phyloP scores from a whole-genome alignment of 345 rosid species.

The Viola odorata region DNA sequence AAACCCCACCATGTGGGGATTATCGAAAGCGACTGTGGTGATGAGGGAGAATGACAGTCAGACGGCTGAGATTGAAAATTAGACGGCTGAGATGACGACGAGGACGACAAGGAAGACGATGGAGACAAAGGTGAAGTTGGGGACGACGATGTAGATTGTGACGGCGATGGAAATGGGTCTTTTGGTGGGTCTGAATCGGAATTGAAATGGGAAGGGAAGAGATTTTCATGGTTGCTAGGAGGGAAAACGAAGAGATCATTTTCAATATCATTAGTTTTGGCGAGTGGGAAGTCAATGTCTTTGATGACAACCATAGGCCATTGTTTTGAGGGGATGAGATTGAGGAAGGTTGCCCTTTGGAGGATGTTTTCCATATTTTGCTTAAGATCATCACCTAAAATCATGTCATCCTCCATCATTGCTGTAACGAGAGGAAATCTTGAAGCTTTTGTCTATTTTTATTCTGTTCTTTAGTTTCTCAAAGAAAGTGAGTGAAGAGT shows the following conservation, averaged over 20 bases:
- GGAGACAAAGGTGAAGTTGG: neutral
- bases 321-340: neutral
- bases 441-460: too few species aligned
- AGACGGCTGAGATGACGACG: neutral
- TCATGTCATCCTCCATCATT: neutral
- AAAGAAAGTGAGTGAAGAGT: too few species aligned
- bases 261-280: neutral
- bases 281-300: neutral
- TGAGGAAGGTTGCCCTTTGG: neutral
- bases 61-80: too few species aligned
- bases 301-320: neutral
- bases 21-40: neutral
- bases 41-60: neutral
- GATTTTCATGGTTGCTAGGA: slow-evolving; percentile 3
- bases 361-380: neutral
- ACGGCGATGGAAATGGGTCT: neutral
- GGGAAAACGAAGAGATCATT: neutral
- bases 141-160: neutral
- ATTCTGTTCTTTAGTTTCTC: too few species aligned
- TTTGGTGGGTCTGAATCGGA: neutral
- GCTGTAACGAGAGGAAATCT: too few species aligned
- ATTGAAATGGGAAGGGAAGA: neutral
- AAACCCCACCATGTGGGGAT: neutral
- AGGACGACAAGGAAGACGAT: neutral
- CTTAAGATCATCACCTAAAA: neutral